Evolutionary conservation across 371 early-diverging fungal species (phyloP).

Genomic region (Apophysomyces elegans): DNA sequence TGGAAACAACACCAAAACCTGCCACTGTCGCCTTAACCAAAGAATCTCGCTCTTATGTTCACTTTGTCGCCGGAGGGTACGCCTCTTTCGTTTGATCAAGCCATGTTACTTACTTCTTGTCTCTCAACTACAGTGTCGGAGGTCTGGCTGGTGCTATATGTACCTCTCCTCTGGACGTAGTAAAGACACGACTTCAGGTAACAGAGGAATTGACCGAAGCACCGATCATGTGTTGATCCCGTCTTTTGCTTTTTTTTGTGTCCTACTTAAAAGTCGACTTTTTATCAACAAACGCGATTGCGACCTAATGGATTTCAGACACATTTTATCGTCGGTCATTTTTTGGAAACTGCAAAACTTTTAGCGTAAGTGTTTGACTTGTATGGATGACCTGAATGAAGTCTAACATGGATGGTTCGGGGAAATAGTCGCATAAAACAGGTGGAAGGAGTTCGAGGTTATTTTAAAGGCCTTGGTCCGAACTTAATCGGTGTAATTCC

Average conservation of each 20-base stretch:
- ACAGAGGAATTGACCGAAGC: background rate
- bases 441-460: constrained; percentile 84
- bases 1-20: constrained; percentile 2
- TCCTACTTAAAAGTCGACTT: constrained; percentile 25
- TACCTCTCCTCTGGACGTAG: constrained; percentile 90
- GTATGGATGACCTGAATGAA: background rate
- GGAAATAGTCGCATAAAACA: constrained; percentile 63
- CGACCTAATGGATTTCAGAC: constrained; percentile 15
- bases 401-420: too few species aligned
- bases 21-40: constrained; percentile 7
- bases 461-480: constrained; percentile 94
- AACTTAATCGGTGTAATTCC: constrained; percentile 94
- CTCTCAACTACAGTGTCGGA: constrained; percentile 48
- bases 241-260: constrained; percentile 1
- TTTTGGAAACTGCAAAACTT: constrained; percentile 54
- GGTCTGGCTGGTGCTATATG: constrained; percentile 80
- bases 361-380: constrained; percentile 48
- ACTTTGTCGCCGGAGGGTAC: constrained; percentile 86
- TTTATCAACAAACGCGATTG: constrained; percentile 36
- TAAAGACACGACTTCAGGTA: constrained; percentile 89
- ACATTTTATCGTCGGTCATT: constrained; percentile 45
- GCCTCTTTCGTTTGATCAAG: background rate
- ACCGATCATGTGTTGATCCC: background rate
- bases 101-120: constrained; percentile 9
- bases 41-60: constrained; percentile 55